Evolutionary conservation across 345 rosid species (phyloP), one percentile per base, ranked within the genome.

Genomic region (Combretum micranthum): DNA sequence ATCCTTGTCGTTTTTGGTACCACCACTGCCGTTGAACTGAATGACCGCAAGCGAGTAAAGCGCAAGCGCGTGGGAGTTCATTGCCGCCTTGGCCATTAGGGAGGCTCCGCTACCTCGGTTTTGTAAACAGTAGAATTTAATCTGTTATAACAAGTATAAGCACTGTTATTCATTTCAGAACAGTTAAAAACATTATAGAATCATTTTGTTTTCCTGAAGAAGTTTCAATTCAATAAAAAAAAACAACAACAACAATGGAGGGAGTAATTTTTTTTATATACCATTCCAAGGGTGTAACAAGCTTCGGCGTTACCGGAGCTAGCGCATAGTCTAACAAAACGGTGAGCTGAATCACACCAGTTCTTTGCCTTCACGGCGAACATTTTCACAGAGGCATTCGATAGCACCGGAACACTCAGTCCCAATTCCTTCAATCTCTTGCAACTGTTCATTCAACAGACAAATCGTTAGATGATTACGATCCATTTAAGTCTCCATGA

Each of bases 21-120:
- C 69, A 13, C 76, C 72, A 52, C 72, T 72, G 55, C 76, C 76
- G 69, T 72, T 72, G 66, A 72, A 67, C 72, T 67, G 76, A 4
- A 72, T 67, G 20, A 72, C 66, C 6, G 72, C 76, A 14, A 72
- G 72, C 14, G 76, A 67, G 61, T 72, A 72, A 13, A 72, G 62
- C 8, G 76, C 68, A 42, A 56, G 53, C 47, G 72, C 72, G 60
- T 67, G 77, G 4, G 69, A 55, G 21, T 25, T 66, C n/a, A 64
- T 68, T 56, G 77, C 72, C 16, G 77, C 72, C 66, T 50, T 67
- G 17, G 77, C 77, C 69, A 72, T 72, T 44, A 72, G 60, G 18
- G 68, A 67, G 18, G 72, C 72, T 11, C 77, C 77, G 44, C 67
- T 53, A 4, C 67, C 67, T 13, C 73, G 64, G 48, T 69, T 69